These are phyloP conservation scores for Xylaria nigripes DNA, from an alignment of 495 filamentous ascomycete species.

Conservation along the genomic window DNA sequence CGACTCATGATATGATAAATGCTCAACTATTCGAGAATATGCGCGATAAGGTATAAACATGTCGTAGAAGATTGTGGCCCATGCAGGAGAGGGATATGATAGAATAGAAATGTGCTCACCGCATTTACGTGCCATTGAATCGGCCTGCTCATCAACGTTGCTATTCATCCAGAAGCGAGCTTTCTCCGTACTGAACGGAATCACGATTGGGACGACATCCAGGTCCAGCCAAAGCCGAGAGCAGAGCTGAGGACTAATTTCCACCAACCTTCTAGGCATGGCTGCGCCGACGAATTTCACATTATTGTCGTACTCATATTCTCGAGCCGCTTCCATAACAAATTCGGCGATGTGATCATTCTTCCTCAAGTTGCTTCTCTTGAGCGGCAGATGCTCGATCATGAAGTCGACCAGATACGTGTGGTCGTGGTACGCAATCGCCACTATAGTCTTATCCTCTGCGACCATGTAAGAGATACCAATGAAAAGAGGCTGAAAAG, in stretches of 20 bases:
- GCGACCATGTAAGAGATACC: constrained; percentile 51
- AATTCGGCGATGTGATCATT: constrained; percentile 46
- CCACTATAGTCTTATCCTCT: constrained; percentile 45
- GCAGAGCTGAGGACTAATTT: constrained; percentile 51
- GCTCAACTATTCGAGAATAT: neutral
- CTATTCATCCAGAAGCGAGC: constrained; percentile 45
- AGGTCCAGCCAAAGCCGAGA: constrained; percentile 73
- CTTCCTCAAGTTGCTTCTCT: constrained; percentile 27
- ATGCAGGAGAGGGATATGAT: neutral
- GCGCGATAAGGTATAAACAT: neutral
- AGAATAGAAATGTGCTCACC: constrained; percentile 28
- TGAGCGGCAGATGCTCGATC: constrained; percentile 45
- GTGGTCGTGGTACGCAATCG: constrained; percentile 66
- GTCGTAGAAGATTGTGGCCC: too few relatives aligned
- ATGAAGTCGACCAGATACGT: constrained; percentile 73
- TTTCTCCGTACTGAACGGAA: constrained; percentile 40
- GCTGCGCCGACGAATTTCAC: constrained; percentile 63
- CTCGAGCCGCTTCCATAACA: constrained; percentile 43
- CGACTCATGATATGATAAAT: neutral
- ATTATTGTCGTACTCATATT: constrained; percentile 53
- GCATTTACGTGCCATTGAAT: constrained; percentile 78
- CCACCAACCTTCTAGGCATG: constrained; percentile 42
- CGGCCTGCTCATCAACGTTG: constrained; percentile 72
- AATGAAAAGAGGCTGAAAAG: constrained; percentile 51
- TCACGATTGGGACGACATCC: constrained; percentile 65